Conservation (phyloP, 768 basidiomycete genomes). For the Tephrocybe sp. region DNA sequence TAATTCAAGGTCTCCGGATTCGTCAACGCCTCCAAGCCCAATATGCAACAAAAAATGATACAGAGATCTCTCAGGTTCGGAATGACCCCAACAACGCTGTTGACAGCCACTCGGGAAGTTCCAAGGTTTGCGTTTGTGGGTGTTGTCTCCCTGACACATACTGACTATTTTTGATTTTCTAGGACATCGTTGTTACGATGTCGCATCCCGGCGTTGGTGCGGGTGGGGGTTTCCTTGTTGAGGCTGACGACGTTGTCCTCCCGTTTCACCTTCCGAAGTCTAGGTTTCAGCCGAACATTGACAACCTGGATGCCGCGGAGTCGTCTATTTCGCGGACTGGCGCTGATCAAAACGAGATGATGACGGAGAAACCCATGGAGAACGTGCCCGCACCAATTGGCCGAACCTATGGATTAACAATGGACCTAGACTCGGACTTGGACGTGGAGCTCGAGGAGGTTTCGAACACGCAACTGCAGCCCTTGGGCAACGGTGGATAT, state of each 20-base stretch:
- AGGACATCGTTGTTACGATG: constrained; percentile 19
- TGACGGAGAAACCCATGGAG: background rate
- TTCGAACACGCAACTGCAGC: background rate
- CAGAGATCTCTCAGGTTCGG: constrained; percentile 14
- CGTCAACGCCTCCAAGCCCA: constrained; percentile 80
- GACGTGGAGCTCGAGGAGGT: constrained; percentile 31
- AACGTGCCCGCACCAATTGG: constrained; percentile 19
- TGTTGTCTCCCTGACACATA: background rate
- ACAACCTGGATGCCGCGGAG: constrained; percentile 20
- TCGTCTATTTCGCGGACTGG: too few relatives aligned
- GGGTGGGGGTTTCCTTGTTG: constrained; percentile 69
- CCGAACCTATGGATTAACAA: constrained; percentile 35
- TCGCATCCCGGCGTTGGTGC: constrained; percentile 21
- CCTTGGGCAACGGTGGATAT: background rate
- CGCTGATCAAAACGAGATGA: too few relatives aligned
- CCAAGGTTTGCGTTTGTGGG: constrained; percentile 5
- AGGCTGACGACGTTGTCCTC: constrained; percentile 72
- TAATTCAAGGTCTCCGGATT: constrained; percentile 87
- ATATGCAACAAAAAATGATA: constrained; percentile 47
- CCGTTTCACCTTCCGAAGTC: constrained; percentile 70
- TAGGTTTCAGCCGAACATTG: constrained; percentile 45
- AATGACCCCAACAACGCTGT: constrained; percentile 6
- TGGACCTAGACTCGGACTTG: constrained; percentile 34
- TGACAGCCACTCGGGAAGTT: constrained; percentile 2
- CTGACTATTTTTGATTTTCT: constrained; percentile 6